Percentiles rank a stretch among this genome's conserved stretches.
Conservation (phyloP, 129 eudicot genomes). For the Helichrysum umbraculigerum region DNA sequence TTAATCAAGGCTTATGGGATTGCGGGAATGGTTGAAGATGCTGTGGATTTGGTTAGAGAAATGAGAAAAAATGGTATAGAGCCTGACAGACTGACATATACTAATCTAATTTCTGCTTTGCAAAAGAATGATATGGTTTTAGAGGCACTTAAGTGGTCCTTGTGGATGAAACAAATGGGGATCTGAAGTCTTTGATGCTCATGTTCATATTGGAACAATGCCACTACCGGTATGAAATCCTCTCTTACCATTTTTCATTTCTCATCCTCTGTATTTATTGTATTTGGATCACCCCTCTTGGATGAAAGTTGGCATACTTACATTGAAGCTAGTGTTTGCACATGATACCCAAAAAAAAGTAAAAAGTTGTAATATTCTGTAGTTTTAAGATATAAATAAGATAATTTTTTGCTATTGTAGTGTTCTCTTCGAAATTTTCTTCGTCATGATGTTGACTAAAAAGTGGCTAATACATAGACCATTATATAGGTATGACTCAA, state of each 20-base stretch:
- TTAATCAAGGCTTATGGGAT: conserved; percentile 94
- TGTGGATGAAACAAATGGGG: conserved; percentile 96
- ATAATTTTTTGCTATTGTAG: neutral
- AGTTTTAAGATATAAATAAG: neutral
- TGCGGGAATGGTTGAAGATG: conserved; percentile 97
- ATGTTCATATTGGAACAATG: neutral
- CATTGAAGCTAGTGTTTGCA: neutral
- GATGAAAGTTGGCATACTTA: neutral
- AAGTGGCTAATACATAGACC: neutral
- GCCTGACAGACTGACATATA: conserved; percentile 69
- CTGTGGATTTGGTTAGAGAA: conserved; percentile 70
- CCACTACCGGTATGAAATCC: conserved; percentile 13
- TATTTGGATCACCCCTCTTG: neutral
- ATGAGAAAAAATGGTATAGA: conserved; percentile 78
- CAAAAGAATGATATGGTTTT: conserved; percentile 76
- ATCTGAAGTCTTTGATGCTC: conserved; percentile 35
- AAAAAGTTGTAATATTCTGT: neutral
- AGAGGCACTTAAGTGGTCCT: conserved; percentile 95
- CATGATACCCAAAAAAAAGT: neutral
- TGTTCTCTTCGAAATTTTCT: neutral
- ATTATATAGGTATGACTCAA: neutral
- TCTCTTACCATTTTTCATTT: conserved; percentile 7
- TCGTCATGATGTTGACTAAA: neutral
- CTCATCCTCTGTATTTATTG: conserved; percentile 4
- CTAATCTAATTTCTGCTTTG: conserved; percentile 62